A percentile compares a stretch with the other conserved stretches of the same genome.
phyloP scores from a whole-genome alignment of 2,329 filamentous ascomycete species.

The Diplodia intermedia region DNA sequence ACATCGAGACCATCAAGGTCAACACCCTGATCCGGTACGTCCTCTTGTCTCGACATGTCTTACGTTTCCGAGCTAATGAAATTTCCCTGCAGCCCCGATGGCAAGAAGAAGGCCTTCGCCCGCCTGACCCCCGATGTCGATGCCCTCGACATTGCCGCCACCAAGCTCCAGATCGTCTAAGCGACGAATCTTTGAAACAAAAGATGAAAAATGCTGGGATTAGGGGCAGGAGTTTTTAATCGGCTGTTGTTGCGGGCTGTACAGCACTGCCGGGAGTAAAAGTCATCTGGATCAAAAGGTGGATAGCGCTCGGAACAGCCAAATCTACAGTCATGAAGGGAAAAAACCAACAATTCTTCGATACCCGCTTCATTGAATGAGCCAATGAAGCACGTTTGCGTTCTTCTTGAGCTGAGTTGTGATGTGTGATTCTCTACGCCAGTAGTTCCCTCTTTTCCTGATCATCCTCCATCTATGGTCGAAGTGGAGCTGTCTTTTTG shows the following conservation, averaged over 20 bases:
- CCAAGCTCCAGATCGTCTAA: slow-evolving; percentile 98
- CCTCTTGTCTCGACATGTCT: not conserved
- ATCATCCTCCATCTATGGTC: not conserved
- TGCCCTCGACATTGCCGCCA: slow-evolving; percentile 98
- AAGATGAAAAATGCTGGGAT: slow-evolving; percentile 16
- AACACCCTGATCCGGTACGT: slow-evolving; percentile 96
- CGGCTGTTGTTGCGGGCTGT: slow-evolving; percentile 28
- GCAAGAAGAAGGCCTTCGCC: slow-evolving; percentile 98
- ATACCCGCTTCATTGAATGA: slow-evolving; percentile 29
- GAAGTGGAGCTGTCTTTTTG: slow-evolving; percentile 4
- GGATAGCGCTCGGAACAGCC: slow-evolving; percentile 34
- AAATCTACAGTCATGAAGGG: slow-evolving; percentile 33
- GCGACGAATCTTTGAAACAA: slow-evolving; percentile 31
- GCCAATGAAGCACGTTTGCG: slow-evolving; percentile 32
- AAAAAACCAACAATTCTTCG: slow-evolving; percentile 24
- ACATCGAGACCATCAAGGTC: slow-evolving; percentile 98
- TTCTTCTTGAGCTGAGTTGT: slow-evolving; percentile 30
- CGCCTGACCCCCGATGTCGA: slow-evolving; percentile 96
- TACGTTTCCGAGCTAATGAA: not conserved
- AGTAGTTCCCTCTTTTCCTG: not conserved
- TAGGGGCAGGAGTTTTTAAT: slow-evolving; percentile 27
- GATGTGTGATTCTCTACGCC: slow-evolving; percentile 6
- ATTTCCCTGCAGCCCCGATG: slow-evolving; percentile 73
- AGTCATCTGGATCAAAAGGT: slow-evolving; percentile 31
- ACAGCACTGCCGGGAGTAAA: slow-evolving; percentile 30